Base-by-base conservation (phyloP, 106 monocot species). In the Agapanthus africanus region DNA sequence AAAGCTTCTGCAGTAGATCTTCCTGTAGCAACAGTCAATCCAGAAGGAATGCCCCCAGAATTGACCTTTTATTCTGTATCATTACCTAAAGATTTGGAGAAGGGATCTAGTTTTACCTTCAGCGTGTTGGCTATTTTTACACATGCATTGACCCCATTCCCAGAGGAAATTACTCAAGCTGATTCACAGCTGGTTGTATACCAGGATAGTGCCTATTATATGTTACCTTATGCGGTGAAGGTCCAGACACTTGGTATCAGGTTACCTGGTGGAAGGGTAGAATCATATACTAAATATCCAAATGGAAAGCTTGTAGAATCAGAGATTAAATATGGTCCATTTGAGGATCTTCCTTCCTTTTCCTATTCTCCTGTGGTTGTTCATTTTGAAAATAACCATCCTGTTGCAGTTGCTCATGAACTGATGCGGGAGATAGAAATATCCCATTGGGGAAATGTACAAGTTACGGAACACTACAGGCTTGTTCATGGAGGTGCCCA, bases 371-470 rank as follows among this genome's bases (percentile, higher is more conserved):
- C 97, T 39, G 72, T 90, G 32, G 63, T 74, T 60, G 79, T 99
- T 40, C 97, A 99, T 76, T 99, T 89, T 79, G 97, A 99, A 73
- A 92, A 87, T 75, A 92, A 87, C 49, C 37, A 73, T 66, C 91
- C 97, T 73, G 92, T 99, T 84, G 76, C 77, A 33, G 84, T 99
- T 75, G 92, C 77, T 76, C 72, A 81, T 51, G 74, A 87, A 76
- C 71, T 99, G 38, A 28, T 84, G 23, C 79, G 92, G 52, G 97
- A 99, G 57, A 90, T 99, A 69, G 97, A 99, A 71, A 79, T 99
- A 70, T 99, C 97, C 31, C 97, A 92, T 65, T 99, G 97, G 97
- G 97, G 97, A 19, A 92, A 85, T 68, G 74, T 92, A 60, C 84
- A 89, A 71, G 70, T 99, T 40, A 99, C 97, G 30, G 97, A 99